Percentiles rank a stretch among this genome's conserved stretches.
Conservation (phyloP, 1,284 basidiomycete species). For the Boletus calvinii region DNA sequence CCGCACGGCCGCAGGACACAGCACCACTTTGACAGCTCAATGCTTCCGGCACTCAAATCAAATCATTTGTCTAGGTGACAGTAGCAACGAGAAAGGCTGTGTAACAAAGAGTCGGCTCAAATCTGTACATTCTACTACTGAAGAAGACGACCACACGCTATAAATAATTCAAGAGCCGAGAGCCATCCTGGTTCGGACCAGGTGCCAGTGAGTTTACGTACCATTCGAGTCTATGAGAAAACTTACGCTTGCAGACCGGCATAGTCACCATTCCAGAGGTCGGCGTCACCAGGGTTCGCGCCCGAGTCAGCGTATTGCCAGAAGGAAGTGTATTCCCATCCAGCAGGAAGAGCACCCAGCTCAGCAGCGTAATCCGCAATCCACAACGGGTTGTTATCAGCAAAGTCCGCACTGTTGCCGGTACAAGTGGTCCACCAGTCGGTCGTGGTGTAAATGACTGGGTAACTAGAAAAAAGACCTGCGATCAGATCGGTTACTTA, state of each 20-base stretch:
- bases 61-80: no score
- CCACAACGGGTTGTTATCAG: slow-evolving; percentile 53
- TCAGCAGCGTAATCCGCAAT: slow-evolving; percentile 52
- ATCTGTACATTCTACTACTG: no score
- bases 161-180: slow-evolving; percentile 8
- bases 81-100: no score
- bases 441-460: slow-evolving; percentile 61
- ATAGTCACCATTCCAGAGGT: slow-evolving; percentile 51
- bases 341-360: slow-evolving; percentile 54
- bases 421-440: slow-evolving; percentile 71
- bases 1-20: no score
- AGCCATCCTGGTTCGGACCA: slow-evolving; percentile 20
- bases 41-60: no score
- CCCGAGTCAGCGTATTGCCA: slow-evolving; percentile 62
- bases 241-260: slow-evolving; percentile 35
- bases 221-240: neutral
- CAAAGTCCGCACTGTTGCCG: slow-evolving; percentile 52
- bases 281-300: slow-evolving; percentile 54
- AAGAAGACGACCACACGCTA: neutral
- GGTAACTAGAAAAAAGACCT: slow-evolving; percentile 31
- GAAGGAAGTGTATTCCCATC: slow-evolving; percentile 57
- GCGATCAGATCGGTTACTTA: slow-evolving; percentile 4
- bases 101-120: no score
- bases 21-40: no score
- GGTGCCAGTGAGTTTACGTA: neutral